These are phyloP conservation scores for Limonium bicolor DNA, from an alignment of 148 eudicot species.

Conservation along the genomic window DNA sequence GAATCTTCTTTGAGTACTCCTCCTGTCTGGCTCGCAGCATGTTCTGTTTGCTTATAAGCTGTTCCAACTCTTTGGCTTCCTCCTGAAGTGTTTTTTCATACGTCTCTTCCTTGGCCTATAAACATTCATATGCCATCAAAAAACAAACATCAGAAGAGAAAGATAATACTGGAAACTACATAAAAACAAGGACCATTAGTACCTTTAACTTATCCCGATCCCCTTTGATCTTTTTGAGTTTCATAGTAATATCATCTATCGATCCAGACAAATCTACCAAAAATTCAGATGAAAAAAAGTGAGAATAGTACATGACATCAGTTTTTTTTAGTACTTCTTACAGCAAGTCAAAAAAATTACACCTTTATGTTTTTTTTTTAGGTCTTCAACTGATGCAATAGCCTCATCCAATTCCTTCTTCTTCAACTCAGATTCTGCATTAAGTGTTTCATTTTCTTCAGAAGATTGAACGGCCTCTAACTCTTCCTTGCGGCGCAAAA, in stretches of 20 bases:
- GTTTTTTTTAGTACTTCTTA: background rate
- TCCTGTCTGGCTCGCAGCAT: conserved; percentile 81
- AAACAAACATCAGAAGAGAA: conserved; percentile 3
- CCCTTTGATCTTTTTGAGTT: conserved; percentile 48
- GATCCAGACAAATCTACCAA: conserved; percentile 45
- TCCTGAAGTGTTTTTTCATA: conserved; percentile 62
- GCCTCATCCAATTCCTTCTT: conserved; percentile 70
- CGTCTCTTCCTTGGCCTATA: conserved; percentile 55
- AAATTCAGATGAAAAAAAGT: too few relatives aligned
- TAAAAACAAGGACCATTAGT: conserved; percentile 10
- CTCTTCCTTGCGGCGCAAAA: conserved; percentile 71
- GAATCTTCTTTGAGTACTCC: conserved; percentile 86
- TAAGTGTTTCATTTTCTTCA: conserved; percentile 36
- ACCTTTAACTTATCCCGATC: conserved; percentile 77
- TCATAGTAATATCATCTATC: conserved; percentile 36
- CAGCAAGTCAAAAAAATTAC: conserved; percentile 4
- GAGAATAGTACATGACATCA: background rate
- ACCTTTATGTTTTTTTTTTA: conserved; percentile 64
- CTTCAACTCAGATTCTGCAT: conserved; percentile 57
- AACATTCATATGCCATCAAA: conserved; percentile 5
- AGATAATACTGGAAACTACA: too few relatives aligned
- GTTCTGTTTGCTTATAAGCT: conserved; percentile 62
- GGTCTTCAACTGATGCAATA: conserved; percentile 33
- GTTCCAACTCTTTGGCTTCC: conserved; percentile 88
- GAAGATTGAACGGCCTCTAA: conserved; percentile 60